Conservation (phyloP, 345 rosid genomes). For the Hibiscus trionum region DNA sequence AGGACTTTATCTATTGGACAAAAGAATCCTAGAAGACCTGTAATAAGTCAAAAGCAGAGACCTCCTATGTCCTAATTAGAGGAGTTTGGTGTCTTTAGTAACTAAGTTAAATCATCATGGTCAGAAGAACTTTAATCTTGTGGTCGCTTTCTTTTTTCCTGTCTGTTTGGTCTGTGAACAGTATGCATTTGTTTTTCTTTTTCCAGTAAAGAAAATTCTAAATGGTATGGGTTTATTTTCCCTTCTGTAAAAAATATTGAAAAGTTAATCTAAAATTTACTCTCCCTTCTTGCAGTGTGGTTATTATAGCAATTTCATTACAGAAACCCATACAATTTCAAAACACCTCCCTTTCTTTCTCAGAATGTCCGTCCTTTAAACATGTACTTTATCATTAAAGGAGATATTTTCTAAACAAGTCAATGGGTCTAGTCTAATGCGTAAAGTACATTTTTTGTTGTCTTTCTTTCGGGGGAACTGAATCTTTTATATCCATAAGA, state of each 20-base stretch:
- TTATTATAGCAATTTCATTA: background rate
- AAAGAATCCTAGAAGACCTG: conserved; percentile 1
- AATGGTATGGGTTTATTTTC: background rate
- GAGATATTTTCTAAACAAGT: background rate
- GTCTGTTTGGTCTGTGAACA: background rate
- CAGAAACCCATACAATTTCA: background rate
- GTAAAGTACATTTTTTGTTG: background rate
- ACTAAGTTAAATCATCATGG: background rate
- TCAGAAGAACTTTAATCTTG: background rate
- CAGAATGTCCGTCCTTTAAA: background rate
- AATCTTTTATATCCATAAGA: background rate
- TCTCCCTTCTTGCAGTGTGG: background rate
- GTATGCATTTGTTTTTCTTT: background rate
- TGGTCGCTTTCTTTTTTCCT: background rate
- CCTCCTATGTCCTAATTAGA: background rate
- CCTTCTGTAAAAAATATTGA: background rate
- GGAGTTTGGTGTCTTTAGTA: background rate
- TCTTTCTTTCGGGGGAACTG: conserved; percentile 1
- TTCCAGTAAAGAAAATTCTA: background rate
- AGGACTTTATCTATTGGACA: background rate
- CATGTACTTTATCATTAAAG: background rate
- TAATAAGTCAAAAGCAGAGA: background rate
- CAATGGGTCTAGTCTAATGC: background rate
- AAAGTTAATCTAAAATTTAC: background rate
- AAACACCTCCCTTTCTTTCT: background rate